Evolutionary conservation across 768 basidiomycete genomes (phyloP), one percentile per base, ranked within the genome.

Genomic region (Leccinum barrowsii): DNA sequence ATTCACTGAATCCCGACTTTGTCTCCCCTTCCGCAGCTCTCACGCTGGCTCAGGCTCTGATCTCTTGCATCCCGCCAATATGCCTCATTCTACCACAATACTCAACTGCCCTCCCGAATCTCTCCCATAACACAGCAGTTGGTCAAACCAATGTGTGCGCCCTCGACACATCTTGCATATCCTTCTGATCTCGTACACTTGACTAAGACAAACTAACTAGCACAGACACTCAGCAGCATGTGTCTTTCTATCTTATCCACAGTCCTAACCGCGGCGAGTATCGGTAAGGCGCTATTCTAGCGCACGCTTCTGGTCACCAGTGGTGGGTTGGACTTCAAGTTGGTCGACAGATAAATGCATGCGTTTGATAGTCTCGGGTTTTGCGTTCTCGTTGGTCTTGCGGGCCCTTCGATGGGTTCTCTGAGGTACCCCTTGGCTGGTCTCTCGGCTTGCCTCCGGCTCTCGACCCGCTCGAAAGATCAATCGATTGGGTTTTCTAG

Each of bases 101-200:
- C 70, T 1, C 80, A 84, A 61, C 72, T 84, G 11, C 81, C 80
- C 4, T 81, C 85, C 15, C 82, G 82, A 15, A 62, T 79, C 24
- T 81, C 85, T 28, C 83, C 83, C 7, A 74, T 75, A 2, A 78
- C 78, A 12, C 32, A 32, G 32, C 32, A 12, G 32, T 32, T 1
- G 32, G 32, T 32, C 32, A 32, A 32, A 32, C 32, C 32, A 32
- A 32, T 32, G 11, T 32, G 32, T 32, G 32, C 32, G 12, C 12
- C 32, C 11, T 32, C 32, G 11, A 32, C 11, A 10, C 32, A 32
- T 37, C 32, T 22, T 10, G 46, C 54, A 48, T 52, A 55, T 40
- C 59, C 8, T 30, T 42, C 51, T 58, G 19, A 12, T 54, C 48
- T 44, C 49, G 44, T 15, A 22, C 21, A n/a, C 59, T 11, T 51